Conservation (phyloP, 2,329 filamentous ascomycete species). For the Thelonectria rubi region DNA sequence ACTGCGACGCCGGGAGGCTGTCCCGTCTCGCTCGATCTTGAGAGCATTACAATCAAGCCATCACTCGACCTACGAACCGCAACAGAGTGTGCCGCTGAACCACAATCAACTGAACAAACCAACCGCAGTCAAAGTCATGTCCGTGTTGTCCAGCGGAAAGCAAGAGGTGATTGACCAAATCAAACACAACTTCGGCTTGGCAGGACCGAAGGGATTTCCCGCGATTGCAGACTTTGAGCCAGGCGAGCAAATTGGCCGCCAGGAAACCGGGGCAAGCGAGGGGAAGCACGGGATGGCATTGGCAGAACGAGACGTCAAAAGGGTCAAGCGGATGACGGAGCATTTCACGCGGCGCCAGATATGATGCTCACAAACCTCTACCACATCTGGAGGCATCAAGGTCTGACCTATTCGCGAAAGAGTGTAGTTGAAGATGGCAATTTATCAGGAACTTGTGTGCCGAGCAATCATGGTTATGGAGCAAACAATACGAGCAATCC, state of each 20-base stretch:
- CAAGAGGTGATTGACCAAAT: constrained; percentile 43
- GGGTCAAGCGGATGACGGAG: constrained; percentile 24
- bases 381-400: neutral
- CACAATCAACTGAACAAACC: constrained; percentile 40
- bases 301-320: constrained; percentile 22
- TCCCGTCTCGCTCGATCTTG: constrained; percentile 47
- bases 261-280: neutral
- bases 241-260: constrained; percentile 16
- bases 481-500: neutral
- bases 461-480: neutral
- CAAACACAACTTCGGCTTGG: constrained; percentile 29
- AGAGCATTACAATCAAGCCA: constrained; percentile 38
- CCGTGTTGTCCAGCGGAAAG: constrained; percentile 13
- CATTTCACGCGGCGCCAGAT: neutral
- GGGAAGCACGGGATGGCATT: constrained; percentile 1
- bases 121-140: constrained; percentile 25
- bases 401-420: constrained; percentile 27
- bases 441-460: neutral
- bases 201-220: constrained; percentile 34
- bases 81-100: constrained; percentile 20
- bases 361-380: neutral
- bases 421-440: neutral
- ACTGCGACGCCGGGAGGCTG: constrained; percentile 44
- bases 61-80: constrained; percentile 13
- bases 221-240: constrained; percentile 42